These are phyloP conservation scores for Ettlia oleoabundans DNA, from an alignment of 139 green algal genomes.

Conservation along the genomic window DNA sequence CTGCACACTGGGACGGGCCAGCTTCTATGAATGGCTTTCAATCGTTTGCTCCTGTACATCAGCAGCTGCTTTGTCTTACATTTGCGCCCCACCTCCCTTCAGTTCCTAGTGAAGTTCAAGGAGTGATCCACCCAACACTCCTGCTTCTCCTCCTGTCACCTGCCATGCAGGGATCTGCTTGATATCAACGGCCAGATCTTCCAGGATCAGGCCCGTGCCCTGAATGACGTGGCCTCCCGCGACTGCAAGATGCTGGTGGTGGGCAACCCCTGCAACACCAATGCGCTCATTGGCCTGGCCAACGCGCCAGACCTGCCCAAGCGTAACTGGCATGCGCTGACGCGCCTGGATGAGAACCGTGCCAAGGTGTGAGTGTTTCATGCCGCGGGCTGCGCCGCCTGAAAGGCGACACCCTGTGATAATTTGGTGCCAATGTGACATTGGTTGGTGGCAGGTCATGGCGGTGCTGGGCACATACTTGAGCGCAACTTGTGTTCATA, in stretches of 20 bases:
- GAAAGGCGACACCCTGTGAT: too few species aligned
- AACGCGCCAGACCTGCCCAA: slow-evolving; percentile 82
- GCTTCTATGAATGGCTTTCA: too few species aligned
- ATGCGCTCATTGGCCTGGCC: slow-evolving; percentile 88
- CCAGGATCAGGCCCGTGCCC: slow-evolving; percentile 72
- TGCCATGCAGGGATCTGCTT: slow-evolving; percentile 76
- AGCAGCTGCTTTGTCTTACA: too few species aligned
- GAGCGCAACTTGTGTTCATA: too few species aligned
- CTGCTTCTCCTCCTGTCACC: background rate
- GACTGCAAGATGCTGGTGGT: slow-evolving; percentile 87
- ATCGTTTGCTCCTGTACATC: too few species aligned
- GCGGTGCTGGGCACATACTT: background rate
- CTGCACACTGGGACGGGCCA: too few species aligned
- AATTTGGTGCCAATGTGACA: background rate
- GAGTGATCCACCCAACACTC: too few species aligned
- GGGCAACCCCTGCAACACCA: slow-evolving; percentile 95
- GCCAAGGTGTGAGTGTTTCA: slow-evolving; percentile 75
- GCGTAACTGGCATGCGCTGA: slow-evolving; percentile 90
- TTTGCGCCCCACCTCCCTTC: too few species aligned
- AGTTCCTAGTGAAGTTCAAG: too few species aligned
- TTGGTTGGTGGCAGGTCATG: background rate
- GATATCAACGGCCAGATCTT: slow-evolving; percentile 83
- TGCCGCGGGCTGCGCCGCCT: too few species aligned
- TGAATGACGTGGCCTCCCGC: slow-evolving; percentile 79
- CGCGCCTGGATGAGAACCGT: slow-evolving; percentile 84